Evolutionary conservation across 768 basidiomycete genomes (phyloP), one percentile per base, ranked within the genome.

Genomic region (Phaeotremella fagi): DNA sequence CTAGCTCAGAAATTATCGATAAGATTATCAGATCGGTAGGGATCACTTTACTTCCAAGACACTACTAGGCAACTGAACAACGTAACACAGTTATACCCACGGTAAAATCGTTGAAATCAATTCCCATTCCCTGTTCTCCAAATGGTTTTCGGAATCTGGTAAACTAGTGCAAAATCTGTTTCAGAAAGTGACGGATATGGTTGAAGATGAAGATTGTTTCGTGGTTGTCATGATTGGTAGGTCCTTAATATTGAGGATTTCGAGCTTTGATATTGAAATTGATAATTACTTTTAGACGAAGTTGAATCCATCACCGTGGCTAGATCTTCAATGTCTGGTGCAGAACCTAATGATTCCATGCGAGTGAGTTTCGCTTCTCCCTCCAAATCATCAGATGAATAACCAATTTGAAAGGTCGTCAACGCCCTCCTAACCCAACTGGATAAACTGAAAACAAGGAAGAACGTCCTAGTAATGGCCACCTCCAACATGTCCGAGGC

Each of bases 71-170:
- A 14, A 33, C 46, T n/a, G n/a, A n/a, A n/a, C n/a, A n/a, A n/a
- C n/a, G n/a, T n/a, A n/a, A n/a, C n/a, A n/a, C 63, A 94, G 91
- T 24, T 99, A 95, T 71, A 78, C 86, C 0, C 81, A 87, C 73
- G 82, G 89, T 29, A 87, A 90, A 42, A 78, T 99, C 11, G 81
- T 99, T 41, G 95, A 99, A 74, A 95, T 99, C 68, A 98, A 98
- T 71, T 92, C 95, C 0, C 95, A 98, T 75, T 97, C 92, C 1
- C 80, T 99, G 15, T 98, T 99, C 73, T 92, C 90, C 15, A 88
- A 91, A 63, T 99, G 95, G 94, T 99, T 98, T 76, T 97, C 92
- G 0, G 95, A 99, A 71, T 95, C 91, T 0, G 95, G 95, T 15
- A 99, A 99, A 74, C 83, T 99, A 25, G 95, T 99, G 1, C 94